phyloP scores from a whole-genome alignment of 2,329 filamentous ascomycete genomes.

The Colletotrichum destructivum region DNA sequence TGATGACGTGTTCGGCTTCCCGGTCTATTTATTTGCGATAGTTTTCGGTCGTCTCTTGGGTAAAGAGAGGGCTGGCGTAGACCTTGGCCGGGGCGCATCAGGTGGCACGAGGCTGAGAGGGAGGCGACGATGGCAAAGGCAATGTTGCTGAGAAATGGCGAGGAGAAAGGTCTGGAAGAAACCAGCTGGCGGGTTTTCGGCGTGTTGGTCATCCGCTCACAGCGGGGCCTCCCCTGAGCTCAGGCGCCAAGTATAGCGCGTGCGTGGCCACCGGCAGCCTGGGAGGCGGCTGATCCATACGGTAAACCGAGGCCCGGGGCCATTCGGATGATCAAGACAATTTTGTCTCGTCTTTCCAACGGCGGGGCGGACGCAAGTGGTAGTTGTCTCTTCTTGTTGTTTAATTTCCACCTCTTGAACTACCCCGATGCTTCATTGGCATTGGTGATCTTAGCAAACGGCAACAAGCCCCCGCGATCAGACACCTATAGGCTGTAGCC shows the following conservation, averaged over 20 bases:
- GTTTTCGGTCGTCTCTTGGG: not conserved
- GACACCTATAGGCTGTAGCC: too few relatives aligned
- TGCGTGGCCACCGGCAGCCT: conserved; percentile 35
- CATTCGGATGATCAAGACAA: not conserved
- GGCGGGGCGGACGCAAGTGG: not conserved
- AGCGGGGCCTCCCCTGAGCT: conserved; percentile 31
- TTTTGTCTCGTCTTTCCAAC: too few relatives aligned
- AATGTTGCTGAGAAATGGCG: conserved; percentile 38
- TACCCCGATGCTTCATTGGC: not conserved
- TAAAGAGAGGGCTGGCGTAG: conserved; percentile 4
- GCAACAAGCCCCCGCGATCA: not conserved
- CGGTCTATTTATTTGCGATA: conserved; percentile 23
- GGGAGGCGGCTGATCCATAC: conserved; percentile 18
- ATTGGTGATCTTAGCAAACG: conserved; percentile 18
- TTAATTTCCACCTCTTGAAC: too few relatives aligned
- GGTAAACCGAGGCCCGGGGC: not conserved
- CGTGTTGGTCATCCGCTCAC: conserved; percentile 22
- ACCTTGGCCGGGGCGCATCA: conserved; percentile 11
- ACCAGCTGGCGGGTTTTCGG: conserved; percentile 36
- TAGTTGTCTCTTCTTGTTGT: not conserved
- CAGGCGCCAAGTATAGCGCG: conserved; percentile 36
- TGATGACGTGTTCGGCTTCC: conserved; percentile 23
- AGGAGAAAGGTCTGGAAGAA: conserved; percentile 40
- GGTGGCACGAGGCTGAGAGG: conserved; percentile 25
- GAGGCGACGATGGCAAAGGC: conserved; percentile 7